Evolutionary conservation across 2,329 filamentous ascomycete species (phyloP).

Genomic region (Lachnellula arida): DNA sequence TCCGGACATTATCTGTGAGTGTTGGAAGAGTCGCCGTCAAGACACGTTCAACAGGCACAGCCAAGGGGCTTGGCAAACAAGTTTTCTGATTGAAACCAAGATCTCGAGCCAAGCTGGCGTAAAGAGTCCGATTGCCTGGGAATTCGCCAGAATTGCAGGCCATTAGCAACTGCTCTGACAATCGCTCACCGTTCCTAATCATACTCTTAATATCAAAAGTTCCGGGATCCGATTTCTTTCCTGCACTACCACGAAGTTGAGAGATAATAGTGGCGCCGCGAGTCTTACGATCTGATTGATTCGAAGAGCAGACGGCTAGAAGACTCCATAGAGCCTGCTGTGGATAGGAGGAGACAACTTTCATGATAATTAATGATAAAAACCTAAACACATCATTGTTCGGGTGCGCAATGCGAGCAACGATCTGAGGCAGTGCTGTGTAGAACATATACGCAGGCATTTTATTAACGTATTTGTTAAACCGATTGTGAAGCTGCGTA

Average conservation of each 20-base stretch:
- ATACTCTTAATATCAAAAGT: slow-evolving; percentile 62
- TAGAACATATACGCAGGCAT: slow-evolving; percentile 77
- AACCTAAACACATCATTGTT: slow-evolving; percentile 72
- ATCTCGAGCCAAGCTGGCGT: slow-evolving; percentile 70
- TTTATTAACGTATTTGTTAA: slow-evolving; percentile 72
- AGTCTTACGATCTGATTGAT: slow-evolving; percentile 60
- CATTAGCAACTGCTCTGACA: slow-evolving; percentile 75
- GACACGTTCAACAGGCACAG: slow-evolving; percentile 82
- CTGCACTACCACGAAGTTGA: slow-evolving; percentile 40
- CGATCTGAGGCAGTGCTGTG: slow-evolving; percentile 81
- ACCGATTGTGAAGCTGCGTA: slow-evolving; percentile 63
- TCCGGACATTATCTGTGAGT: slow-evolving; percentile 64
- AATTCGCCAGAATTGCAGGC: slow-evolving; percentile 75
- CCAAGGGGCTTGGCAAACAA: slow-evolving; percentile 74
- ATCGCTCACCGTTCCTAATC: slow-evolving; percentile 72
- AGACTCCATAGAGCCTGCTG: slow-evolving; percentile 90
- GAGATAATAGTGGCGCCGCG: slow-evolving; percentile 50
- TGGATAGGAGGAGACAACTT: slow-evolving; percentile 82
- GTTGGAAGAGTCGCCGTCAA: slow-evolving; percentile 78
- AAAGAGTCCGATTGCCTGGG: slow-evolving; percentile 60
- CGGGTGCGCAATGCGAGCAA: slow-evolving; percentile 90
- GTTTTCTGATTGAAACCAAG: slow-evolving; percentile 79
- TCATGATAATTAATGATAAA: slow-evolving; percentile 74
- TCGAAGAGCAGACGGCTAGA: slow-evolving; percentile 80
- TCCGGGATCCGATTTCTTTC: slow-evolving; percentile 48